Evolutionary conservation across 1,139 yeast genomes (phyloP).

Genomic region (Taphrina populina): DNA sequence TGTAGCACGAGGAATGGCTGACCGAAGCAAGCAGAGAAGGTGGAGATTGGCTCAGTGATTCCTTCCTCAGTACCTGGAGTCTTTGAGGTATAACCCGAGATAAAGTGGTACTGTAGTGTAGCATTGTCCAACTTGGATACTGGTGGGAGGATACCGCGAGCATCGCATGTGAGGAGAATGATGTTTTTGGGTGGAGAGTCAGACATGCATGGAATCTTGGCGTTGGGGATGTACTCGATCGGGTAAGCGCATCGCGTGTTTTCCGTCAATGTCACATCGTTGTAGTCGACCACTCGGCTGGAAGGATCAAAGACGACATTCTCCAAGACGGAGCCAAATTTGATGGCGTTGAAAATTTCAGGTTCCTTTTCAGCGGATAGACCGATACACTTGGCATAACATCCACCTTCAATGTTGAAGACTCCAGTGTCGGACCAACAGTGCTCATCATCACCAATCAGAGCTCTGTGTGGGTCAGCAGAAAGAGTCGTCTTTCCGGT

Average conservation of each 20-base stretch:
- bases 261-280: constrained; percentile 78
- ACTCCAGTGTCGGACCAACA: constrained; percentile 99
- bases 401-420: constrained; percentile 98
- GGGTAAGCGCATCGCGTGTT: constrained; percentile 99
- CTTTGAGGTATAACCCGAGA: constrained; percentile 97
- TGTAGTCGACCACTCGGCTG: constrained; percentile 82
- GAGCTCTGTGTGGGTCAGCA: constrained; percentile 90
- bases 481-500: constrained; percentile 97
- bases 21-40: constrained; percentile 98
- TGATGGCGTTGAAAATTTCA: constrained; percentile 92
- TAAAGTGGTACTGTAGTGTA: constrained; percentile 98
- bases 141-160: constrained; percentile 96
- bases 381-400: constrained; percentile 97
- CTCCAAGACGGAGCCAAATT: constrained; percentile 90
- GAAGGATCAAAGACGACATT: constrained; percentile 82
- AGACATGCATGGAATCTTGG: constrained; percentile 91
- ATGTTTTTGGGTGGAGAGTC: constrained; percentile 90
- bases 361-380: constrained; percentile 91
- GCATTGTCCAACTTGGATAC: constrained; percentile 90
- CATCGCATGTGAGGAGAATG: constrained; percentile 92
- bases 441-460: constrained; percentile 99
- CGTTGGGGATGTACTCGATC: constrained; percentile 93
- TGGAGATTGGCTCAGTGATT: constrained; percentile 96
- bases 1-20: constrained; percentile 98
- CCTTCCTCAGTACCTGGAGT: constrained; percentile 99